Conservation (phyloP, 148 eudicot species). For the Fagopyrum esculentum region DNA sequence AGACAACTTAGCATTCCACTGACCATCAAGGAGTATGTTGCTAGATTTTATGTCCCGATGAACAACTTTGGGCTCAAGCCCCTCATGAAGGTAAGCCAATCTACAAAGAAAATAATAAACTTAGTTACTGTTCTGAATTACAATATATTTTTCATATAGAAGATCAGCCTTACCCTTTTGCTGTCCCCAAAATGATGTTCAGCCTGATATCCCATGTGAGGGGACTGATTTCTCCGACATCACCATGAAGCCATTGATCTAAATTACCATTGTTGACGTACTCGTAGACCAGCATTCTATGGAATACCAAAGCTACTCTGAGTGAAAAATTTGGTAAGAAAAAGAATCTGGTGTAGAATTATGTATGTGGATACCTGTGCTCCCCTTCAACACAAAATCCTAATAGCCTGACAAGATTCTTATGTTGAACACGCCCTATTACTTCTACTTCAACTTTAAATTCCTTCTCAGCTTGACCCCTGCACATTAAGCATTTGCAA, state of each 20-base stretch:
- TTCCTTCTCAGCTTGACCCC: constrained; percentile 72
- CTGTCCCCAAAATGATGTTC: constrained; percentile 32
- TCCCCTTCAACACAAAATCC: constrained; percentile 65
- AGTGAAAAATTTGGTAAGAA: not conserved
- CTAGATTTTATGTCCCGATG: constrained; percentile 14
- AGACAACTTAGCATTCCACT: constrained; percentile 12
- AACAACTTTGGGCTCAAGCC: constrained; percentile 16
- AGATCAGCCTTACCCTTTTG: constrained; percentile 26
- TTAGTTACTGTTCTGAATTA: not conserved
- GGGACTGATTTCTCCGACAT: constrained; percentile 21
- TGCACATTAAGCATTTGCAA: constrained; percentile 7
- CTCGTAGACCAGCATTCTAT: constrained; percentile 14
- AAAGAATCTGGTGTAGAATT: not conserved
- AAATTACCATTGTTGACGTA: constrained; percentile 8
- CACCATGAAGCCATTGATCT: constrained; percentile 15
- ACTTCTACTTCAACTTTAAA: constrained; percentile 59
- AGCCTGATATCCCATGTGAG: constrained; percentile 41
- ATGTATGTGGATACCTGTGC: constrained; percentile 30
- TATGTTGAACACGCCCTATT: constrained; percentile 65
- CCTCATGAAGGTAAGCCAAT: constrained; percentile 12
- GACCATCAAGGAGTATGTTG: constrained; percentile 8
- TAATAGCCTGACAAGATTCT: constrained; percentile 51
- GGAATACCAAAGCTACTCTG: not conserved
- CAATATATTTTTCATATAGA: not conserved
- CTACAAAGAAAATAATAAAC: constrained; percentile 3